Conservation (phyloP, 202 grass and related monocot genomes). For the Elaeis oleifera region DNA sequence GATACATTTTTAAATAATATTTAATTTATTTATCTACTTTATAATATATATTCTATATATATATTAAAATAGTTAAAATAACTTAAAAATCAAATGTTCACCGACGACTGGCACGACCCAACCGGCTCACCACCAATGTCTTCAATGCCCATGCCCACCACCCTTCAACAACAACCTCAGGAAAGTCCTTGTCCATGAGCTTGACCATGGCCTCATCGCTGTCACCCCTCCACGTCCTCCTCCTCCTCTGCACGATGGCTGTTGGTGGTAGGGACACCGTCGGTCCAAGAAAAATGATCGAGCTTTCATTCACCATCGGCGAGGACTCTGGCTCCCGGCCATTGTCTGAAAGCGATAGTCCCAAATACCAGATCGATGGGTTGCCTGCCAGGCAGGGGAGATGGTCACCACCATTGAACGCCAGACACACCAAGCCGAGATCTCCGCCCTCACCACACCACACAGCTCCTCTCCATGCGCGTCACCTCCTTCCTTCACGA, state of each 20-base stretch:
- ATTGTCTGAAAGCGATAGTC: conserved; percentile 1
- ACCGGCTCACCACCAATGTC: background rate
- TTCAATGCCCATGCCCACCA: background rate
- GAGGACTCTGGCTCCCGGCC: too few relatives aligned
- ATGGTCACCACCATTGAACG: conserved; percentile 31
- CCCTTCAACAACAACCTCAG: background rate
- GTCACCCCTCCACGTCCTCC: background rate
- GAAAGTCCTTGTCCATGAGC: too few relatives aligned
- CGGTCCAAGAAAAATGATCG: too few relatives aligned
- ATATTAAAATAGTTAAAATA: too few relatives aligned
- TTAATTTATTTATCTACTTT: too few relatives aligned
- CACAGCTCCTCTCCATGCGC: conserved; percentile 47
- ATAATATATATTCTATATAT: too few relatives aligned
- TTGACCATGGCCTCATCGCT: background rate
- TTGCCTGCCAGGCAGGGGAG: conserved; percentile 29
- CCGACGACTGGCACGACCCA: background rate
- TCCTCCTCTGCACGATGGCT: too few relatives aligned
- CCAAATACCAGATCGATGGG: conserved; percentile 66
- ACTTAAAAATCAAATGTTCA: background rate
- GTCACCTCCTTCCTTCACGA: conserved; percentile 30
- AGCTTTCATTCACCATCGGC: too few relatives aligned
- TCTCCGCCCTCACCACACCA: conserved; percentile 40
- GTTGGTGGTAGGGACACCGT: too few relatives aligned
- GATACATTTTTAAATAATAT: too few relatives aligned
- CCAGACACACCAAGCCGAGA: conserved; percentile 55